Percentiles rank a stretch among this genome's conserved stretches.
phyloP scores from a whole-genome alignment of 2,329 filamentous ascomycete species.

The Lachnellula cervina region DNA sequence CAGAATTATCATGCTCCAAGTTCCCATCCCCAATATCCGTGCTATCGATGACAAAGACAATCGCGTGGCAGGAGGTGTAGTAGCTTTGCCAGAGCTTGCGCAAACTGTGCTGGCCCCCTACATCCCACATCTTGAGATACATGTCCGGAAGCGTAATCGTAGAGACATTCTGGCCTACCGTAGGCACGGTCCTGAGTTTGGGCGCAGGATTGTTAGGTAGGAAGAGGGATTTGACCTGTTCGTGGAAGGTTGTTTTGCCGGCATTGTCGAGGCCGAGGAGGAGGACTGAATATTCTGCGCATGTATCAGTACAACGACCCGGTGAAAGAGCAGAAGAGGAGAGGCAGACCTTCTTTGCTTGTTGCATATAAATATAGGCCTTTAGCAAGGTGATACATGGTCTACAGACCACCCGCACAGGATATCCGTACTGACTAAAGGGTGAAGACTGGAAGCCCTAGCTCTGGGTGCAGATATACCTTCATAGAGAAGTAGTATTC shows the following conservation, averaged over 20 bases:
- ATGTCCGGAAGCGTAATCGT: conserved; percentile 88
- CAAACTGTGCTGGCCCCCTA: conserved; percentile 86
- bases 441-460: conserved; percentile 4
- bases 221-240: conserved; percentile 90
- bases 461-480: not conserved
- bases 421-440: not conserved
- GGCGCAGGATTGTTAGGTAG: conserved; percentile 55
- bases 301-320: conserved; percentile 3
- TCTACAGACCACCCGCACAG: not conserved
- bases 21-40: conserved; percentile 81
- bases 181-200: conserved; percentile 84
- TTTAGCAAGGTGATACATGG: conserved; percentile 94
- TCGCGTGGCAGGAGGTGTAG: conserved; percentile 89
- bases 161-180: conserved; percentile 93
- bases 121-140: conserved; percentile 98
- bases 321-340: conserved; percentile 1
- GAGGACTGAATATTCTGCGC: conserved; percentile 87
- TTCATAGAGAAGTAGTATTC: not conserved
- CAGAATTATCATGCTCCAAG: conserved; percentile 37
- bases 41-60: conserved; percentile 96
- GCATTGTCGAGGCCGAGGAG: conserved; percentile 97
- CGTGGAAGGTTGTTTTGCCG: conserved; percentile 96
- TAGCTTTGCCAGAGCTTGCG: conserved; percentile 94
- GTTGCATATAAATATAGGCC: conserved; percentile 92
- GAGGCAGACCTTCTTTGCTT: conserved; percentile 78